Evolutionary conservation across 768 basidiomycete species (phyloP), one percentile per base, ranked within the genome.

Genomic region (Tricholoma terreum): DNA sequence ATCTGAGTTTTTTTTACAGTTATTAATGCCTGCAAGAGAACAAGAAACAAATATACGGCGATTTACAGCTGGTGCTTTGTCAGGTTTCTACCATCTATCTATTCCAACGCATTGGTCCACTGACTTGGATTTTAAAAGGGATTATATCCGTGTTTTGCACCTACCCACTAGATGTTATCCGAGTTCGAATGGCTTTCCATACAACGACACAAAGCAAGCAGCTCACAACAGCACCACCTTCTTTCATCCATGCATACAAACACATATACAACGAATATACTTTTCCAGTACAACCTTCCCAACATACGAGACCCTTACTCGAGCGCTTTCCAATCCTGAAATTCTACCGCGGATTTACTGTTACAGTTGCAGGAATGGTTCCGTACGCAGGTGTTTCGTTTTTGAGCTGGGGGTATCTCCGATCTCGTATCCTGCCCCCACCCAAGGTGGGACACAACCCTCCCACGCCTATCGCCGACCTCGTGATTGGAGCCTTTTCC

Each of bases 321-420:
- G 73, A 81, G 43, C 81, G 81, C 11, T 84, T 89, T 64, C 89
- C 90, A 14, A 68, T 92, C 52, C 80, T 94, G 55, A 92, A 95
- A 66, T 94, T 98, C 74, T 99, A 98, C 69, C 90, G 97, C 19
- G 96, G 97, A n/a, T 98, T 98, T 74, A 86, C 87, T 6, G 93
- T 97, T 27, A 94, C 94, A 19, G 72, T 98, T 36, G 71, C 84
- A 11, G 96, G 97, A 45, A 98, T 98, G 82, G 78, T 98, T 31
- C 96, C 96, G 5, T 98, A 98, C 65, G 93, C 94, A 3, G 96
- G 96, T 17, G 91, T 93, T 2, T 92, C 92, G 11, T 98, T 98
- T 77, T 81, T 98, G 46, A 86, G 88, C 31, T 98, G 93, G 88
- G 95, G 90, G 40, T 87, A 79, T 69, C 78, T 89, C 42, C 82